phyloP scores from a whole-genome alignment of 352 stramenopile species.

The Pythium biforme region DNA sequence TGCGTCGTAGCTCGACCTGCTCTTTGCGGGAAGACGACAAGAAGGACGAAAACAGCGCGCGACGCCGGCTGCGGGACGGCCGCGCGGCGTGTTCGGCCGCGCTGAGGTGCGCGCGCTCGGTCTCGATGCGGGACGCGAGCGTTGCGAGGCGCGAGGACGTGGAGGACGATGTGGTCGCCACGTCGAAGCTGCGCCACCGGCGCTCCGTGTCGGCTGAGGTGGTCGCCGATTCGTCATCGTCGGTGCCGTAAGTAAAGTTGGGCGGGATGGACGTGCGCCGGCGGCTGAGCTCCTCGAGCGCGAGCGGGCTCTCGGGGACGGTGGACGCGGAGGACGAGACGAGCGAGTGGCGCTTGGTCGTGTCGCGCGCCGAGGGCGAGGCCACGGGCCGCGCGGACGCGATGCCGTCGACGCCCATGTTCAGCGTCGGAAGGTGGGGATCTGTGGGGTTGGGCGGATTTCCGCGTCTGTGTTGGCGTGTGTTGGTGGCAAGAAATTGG shows the following conservation, averaged over 20 bases:
- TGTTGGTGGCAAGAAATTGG: too few relatives aligned
- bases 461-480: too few relatives aligned
- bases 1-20: constrained; percentile 59
- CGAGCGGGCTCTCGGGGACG: constrained; percentile 5
- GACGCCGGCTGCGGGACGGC: constrained; percentile 35
- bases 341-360: background rate
- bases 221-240: constrained; percentile 13
- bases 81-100: constrained; percentile 41
- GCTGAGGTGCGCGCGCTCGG: constrained; percentile 40
- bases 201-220: constrained; percentile 35
- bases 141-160: constrained; percentile 31
- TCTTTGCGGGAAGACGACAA: constrained; percentile 53
- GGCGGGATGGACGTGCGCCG: constrained; percentile 68
- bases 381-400: constrained; percentile 4
- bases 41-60: constrained; percentile 53
- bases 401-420: constrained; percentile 30
- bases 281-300: constrained; percentile 21
- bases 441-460: background rate
- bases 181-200: constrained; percentile 65
- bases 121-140: constrained; percentile 50
- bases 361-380: background rate
- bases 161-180: constrained; percentile 16
- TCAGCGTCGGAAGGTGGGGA: background rate
- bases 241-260: constrained; percentile 42
- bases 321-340: background rate